A percentile compares a stretch with the other conserved stretches of the same genome.
These are phyloP conservation scores for Kalmusia sp. DNA, from an alignment of 2,329 filamentous ascomycete species.

Conservation along the genomic window DNA sequence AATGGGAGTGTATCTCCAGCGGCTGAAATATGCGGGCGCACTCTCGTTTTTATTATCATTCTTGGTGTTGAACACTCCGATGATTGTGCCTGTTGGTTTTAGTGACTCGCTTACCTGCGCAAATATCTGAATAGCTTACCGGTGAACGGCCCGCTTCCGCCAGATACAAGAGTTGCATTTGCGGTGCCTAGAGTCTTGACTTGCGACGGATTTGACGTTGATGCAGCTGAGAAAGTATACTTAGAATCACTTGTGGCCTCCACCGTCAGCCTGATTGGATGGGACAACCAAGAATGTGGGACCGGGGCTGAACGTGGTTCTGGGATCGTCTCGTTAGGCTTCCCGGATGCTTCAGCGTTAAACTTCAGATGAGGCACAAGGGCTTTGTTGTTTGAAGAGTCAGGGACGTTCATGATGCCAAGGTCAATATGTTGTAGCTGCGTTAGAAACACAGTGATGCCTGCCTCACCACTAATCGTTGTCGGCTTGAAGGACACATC, in stretches of 20 bases:
- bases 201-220: conserved; percentile 7
- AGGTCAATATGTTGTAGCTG: conserved; percentile 61
- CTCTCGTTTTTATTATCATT: conserved; percentile 53
- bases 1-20: conserved; percentile 54
- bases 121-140: background rate
- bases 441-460: conserved; percentile 61
- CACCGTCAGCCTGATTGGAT: conserved; percentile 48
- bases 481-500: conserved; percentile 50
- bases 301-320: conserved; percentile 45
- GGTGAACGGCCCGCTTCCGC: conserved; percentile 24
- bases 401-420: conserved; percentile 30
- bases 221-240: conserved; percentile 39
- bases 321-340: conserved; percentile 49
- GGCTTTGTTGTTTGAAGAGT: background rate
- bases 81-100: conserved; percentile 51
- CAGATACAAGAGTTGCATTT: conserved; percentile 25
- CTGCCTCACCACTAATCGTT: conserved; percentile 53
- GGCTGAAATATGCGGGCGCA: conserved; percentile 56
- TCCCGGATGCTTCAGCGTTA: conserved; percentile 50
- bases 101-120: background rate
- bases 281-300: conserved; percentile 47
- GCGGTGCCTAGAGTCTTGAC: conserved; percentile 21
- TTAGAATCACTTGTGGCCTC: conserved; percentile 54
- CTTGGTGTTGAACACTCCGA: conserved; percentile 61
- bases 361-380: conserved; percentile 37